Conservation (phyloP, 129 eudicot genomes). For the Mikania micrantha region DNA sequence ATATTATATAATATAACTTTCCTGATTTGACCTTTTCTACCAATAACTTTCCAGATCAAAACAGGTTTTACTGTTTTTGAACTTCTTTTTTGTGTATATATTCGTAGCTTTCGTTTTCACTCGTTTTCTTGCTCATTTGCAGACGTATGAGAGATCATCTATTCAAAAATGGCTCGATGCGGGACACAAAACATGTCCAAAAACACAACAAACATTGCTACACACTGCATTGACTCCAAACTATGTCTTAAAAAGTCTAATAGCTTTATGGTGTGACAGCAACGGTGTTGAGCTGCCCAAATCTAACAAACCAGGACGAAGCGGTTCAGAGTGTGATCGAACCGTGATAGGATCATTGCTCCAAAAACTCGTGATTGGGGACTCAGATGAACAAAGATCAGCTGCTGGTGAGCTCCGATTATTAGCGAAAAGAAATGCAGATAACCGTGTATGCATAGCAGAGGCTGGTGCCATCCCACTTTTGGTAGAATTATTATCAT, state of each 20-base stretch:
- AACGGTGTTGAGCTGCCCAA: conserved; percentile 80
- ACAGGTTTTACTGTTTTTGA: neutral
- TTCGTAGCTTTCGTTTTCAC: neutral
- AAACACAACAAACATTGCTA: conserved; percentile 69
- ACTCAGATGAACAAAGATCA: conserved; percentile 71
- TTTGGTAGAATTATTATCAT: conserved; percentile 67
- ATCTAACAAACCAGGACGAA: conserved; percentile 34
- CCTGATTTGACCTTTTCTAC: neutral
- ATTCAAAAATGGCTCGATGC: conserved; percentile 93
- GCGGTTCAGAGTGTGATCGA: conserved; percentile 63
- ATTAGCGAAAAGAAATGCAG: conserved; percentile 83
- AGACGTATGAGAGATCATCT: conserved; percentile 80
- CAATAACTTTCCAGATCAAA: neutral
- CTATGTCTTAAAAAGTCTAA: conserved; percentile 76
- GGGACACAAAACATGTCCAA: conserved; percentile 88
- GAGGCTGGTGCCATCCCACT: conserved; percentile 87
- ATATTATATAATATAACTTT: neutral
- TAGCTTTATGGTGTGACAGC: conserved; percentile 77
- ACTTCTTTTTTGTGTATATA: neutral
- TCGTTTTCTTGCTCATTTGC: conserved; percentile 19
- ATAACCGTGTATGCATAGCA: conserved; percentile 78
- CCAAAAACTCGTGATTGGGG: conserved; percentile 65
- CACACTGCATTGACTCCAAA: conserved; percentile 84
- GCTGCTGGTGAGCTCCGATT: conserved; percentile 91
- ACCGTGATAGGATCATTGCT: conserved; percentile 50